Percentiles rank a stretch among this genome's conserved stretches.
phyloP scores from a whole-genome alignment of 1,139 yeast species.

The Blastobotrys capitulatus region DNA sequence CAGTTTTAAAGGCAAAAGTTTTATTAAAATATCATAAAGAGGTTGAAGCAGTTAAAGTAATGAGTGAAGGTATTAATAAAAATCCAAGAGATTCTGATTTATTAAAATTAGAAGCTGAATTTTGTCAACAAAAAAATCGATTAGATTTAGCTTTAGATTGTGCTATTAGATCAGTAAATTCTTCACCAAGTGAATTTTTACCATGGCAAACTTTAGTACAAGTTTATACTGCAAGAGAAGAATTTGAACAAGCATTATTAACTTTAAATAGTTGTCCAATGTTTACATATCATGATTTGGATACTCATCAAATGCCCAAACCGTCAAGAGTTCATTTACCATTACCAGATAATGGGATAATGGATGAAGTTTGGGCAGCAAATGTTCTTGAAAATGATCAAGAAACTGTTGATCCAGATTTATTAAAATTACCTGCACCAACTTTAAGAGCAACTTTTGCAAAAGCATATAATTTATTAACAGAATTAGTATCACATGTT shows the following conservation, averaged over 20 bases:
- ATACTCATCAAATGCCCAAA: constrained; percentile 48
- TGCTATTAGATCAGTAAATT: constrained; percentile 68
- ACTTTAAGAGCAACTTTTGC: constrained; percentile 73
- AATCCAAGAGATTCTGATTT: constrained; percentile 60
- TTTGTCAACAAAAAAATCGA: constrained; percentile 59
- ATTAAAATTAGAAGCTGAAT: constrained; percentile 60
- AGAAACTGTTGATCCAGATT: constrained; percentile 59
- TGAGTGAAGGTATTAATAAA: constrained; percentile 54
- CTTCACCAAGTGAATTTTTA: constrained; percentile 79
- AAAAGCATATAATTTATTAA: constrained; percentile 71
- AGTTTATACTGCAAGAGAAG: constrained; percentile 64
- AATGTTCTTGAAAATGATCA: constrained; percentile 19
- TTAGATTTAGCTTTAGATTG: constrained; percentile 68
- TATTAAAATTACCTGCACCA: constrained; percentile 70
- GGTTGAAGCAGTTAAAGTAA: constrained; percentile 63
- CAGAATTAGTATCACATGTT: constrained; percentile 57
- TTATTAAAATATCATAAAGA: constrained; percentile 65
- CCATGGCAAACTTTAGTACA: constrained; percentile 76
- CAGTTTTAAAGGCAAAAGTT: constrained; percentile 56
- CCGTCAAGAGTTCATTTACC: constrained; percentile 71
- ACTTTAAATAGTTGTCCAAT: constrained; percentile 90
- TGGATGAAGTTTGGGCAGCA: constrained; percentile 46
- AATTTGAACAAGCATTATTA: constrained; percentile 69
- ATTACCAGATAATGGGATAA: constrained; percentile 67
- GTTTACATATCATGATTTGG: constrained; percentile 65